Base-by-base conservation (phyloP, 163 green algal genomes). In the Scenedesmus sp. region DNA sequence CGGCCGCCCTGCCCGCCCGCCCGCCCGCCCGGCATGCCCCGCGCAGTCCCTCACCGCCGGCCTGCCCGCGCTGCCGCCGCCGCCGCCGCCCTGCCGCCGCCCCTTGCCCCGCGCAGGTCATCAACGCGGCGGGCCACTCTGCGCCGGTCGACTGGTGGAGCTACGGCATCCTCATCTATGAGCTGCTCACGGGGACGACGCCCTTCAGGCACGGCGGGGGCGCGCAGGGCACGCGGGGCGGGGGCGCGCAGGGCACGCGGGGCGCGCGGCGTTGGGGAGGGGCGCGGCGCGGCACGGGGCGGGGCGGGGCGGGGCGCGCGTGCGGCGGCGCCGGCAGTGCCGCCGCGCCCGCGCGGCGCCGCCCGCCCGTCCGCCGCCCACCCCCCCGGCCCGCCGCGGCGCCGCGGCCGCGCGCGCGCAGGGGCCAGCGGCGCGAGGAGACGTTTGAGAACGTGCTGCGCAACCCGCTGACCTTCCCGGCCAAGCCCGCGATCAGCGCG, bases 391-490 rank as follows among this genome's bases (percentile, higher is more conserved):
- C 39, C 7, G 7, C 39, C 39, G 39, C 39, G 39, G 7, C 10
- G 39, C 39, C 39, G 39, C 39, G 7, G 39, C 39, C 39, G 39
- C 39, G 39, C 3, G 53, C n/a, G 15, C 44, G 42, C 70, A 78
- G 73, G 33, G 88, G 91, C 14, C 70, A 79, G 34, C 79, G 93
- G 60, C 89, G 94, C 29, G 91, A 97, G 63, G 89, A 91, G 79
- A 97, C 93, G 1, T 98, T 98, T 86, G 89, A 96, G 33, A 97
- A 97, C 82, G 92, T 98, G 63, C 74, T 93, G 81, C 84, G 87
- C 63, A 81, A 86, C 26, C 86, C 77, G 51, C 78, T 92, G 48
- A 63, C 71, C 24, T 92, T 92, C 82, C 89, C 89, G 3, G 42
- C 84, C 53, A 91, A 92, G 69, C 90, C 88, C 3, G 60, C 58